Percentiles rank a stretch among this genome's conserved stretches.
phyloP scores from a whole-genome alignment of 768 basidiomycete species.

The Mycena galericulata region DNA sequence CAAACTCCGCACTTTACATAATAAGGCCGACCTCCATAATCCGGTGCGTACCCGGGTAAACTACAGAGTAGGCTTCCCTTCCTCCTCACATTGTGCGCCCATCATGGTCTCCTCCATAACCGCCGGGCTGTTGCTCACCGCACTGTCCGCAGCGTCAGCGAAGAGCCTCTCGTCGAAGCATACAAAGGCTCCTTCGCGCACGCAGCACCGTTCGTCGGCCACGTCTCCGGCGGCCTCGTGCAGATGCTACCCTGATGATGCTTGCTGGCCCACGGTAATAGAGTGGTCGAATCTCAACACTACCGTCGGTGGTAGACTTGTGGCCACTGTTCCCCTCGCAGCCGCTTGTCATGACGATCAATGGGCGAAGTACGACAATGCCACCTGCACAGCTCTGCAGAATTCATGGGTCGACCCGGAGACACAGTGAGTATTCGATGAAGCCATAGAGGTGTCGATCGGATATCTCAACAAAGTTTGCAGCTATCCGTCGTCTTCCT shows the following conservation, averaged over 20 bases:
- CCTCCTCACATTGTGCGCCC: conserved; percentile 7
- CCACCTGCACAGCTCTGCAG: conserved; percentile 19
- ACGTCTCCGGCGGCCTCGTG: conserved; percentile 14
- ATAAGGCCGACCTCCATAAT: too few species aligned
- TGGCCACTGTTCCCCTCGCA: conserved; percentile 13
- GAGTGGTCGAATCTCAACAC: conserved; percentile 14
- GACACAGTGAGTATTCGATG: conserved; percentile 20
- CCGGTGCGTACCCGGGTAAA: too few species aligned
- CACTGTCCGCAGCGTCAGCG: conserved; percentile 14
- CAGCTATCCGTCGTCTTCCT: conserved; percentile 18
- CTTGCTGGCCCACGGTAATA: conserved; percentile 7
- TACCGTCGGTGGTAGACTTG: conserved; percentile 10
- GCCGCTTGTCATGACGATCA: conserved; percentile 11
- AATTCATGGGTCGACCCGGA: conserved; percentile 18
- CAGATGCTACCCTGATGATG: conserved; percentile 10
- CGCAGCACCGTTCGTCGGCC: conserved; percentile 14
- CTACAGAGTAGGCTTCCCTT: conserved; percentile 12
- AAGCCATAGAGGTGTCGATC: conserved; percentile 13
- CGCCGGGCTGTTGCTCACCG: conserved; percentile 13
- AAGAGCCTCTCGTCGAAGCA: conserved; percentile 5
- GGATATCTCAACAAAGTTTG: conserved; percentile 14
- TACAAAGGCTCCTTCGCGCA: conserved; percentile 11
- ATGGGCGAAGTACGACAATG: conserved; percentile 15
- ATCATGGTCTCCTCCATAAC: conserved; percentile 18
- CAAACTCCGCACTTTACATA: too few species aligned